Conservation (phyloP, 257 asterid genomes). For the Gentiana macrophylla region DNA sequence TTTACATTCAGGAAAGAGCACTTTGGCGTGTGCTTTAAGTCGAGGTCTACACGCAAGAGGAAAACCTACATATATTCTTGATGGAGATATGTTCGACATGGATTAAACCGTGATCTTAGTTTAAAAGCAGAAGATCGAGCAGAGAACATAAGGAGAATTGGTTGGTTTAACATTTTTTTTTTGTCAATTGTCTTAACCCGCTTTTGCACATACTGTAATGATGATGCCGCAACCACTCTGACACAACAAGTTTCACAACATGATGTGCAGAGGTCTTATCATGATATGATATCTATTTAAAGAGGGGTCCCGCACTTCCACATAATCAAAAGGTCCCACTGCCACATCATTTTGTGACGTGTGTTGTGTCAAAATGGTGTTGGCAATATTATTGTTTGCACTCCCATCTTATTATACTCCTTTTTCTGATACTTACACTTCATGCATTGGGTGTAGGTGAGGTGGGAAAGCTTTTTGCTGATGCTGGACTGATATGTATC, state of each 20-base stretch:
- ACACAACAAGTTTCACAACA: too few relatives aligned
- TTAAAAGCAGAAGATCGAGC: conserved; percentile 88
- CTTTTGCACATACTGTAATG: neutral
- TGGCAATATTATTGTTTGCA: too few relatives aligned
- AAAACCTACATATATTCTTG: conserved; percentile 79
- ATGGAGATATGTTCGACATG: conserved; percentile 98
- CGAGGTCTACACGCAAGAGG: conserved; percentile 78
- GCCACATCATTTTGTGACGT: neutral
- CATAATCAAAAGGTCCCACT: neutral
- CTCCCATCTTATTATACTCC: conserved; percentile 3
- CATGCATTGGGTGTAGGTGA: conserved; percentile 41
- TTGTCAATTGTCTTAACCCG: conserved; percentile 5
- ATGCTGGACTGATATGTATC: conserved; percentile 93
- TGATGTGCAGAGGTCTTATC: too few relatives aligned
- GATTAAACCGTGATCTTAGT: conserved; percentile 78
- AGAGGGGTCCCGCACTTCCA: neutral
- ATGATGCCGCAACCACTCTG: too few relatives aligned
- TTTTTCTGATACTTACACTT: neutral
- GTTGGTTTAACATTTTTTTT: conserved; percentile 27
- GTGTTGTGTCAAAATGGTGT: too few relatives aligned
- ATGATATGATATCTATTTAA: too few relatives aligned
- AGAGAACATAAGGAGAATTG: conserved; percentile 92
- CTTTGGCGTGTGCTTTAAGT: conserved; percentile 84
- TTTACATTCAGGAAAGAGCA: conserved; percentile 73
- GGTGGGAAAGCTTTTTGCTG: conserved; percentile 97